Conservation (phyloP, 2,329 filamentous ascomycete species). For the Alternaria alternata region DNA sequence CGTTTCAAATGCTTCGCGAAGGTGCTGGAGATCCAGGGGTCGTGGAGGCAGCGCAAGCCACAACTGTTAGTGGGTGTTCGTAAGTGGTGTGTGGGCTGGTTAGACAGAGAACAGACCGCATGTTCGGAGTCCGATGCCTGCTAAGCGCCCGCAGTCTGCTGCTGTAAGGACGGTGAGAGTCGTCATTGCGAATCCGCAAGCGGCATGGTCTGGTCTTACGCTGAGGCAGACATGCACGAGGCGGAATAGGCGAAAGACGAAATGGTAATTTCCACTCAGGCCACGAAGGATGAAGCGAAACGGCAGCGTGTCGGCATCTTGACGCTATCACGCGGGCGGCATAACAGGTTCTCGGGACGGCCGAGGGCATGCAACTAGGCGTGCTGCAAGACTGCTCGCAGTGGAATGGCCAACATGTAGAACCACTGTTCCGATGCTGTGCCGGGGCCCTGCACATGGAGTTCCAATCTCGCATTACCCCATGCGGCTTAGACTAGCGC, state of each 20-base stretch:
- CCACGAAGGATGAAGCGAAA: constrained; percentile 9
- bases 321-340: constrained; percentile 2
- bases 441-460: constrained; percentile 23
- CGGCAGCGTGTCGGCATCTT: constrained; percentile 3
- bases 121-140: constrained; percentile 42
- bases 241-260: constrained; percentile 15
- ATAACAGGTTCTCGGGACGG: constrained; percentile 21
- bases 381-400: not conserved
- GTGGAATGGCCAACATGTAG: constrained; percentile 7
- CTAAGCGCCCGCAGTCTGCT: constrained; percentile 27
- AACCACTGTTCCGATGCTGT: constrained; percentile 16
- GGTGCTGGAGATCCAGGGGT: constrained; percentile 24
- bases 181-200: constrained; percentile 16
- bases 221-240: constrained; percentile 13
- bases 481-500: constrained; percentile 28
- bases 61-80: constrained; percentile 12
- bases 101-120: constrained; percentile 17
- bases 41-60: constrained; percentile 20
- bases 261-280: constrained; percentile 17
- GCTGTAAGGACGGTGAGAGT: constrained; percentile 33
- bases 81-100: constrained; percentile 16
- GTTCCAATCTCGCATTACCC: constrained; percentile 23
- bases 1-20: constrained; percentile 35
- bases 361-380: constrained; percentile 14
- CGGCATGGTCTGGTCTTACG: constrained; percentile 16